phyloP scores from a whole-genome alignment of 208 protist genomes.

The Leptomonas seymouri region DNA sequence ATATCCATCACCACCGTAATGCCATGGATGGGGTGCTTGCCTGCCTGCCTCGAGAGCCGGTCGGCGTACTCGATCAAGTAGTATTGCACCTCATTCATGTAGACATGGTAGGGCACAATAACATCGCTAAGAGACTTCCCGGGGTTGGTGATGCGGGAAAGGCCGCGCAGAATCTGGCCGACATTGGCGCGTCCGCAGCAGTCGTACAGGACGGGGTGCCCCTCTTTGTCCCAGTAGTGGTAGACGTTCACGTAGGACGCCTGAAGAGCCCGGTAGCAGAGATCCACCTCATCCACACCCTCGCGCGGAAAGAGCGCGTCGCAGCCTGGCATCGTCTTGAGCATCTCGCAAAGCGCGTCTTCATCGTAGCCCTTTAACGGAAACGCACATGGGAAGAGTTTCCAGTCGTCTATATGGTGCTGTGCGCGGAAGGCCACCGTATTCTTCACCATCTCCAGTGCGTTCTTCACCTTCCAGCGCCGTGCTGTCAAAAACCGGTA shows the following conservation, averaged over 20 bases:
- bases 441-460: slow-evolving; percentile 54
- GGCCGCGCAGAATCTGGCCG: slow-evolving; percentile 39
- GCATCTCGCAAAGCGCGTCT: slow-evolving; percentile 31
- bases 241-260: slow-evolving; percentile 62
- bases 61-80: slow-evolving; percentile 61
- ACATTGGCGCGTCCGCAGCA: slow-evolving; percentile 52
- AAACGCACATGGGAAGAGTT: slow-evolving; percentile 69
- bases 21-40: slow-evolving; percentile 50
- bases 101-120: slow-evolving; percentile 67
- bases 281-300: slow-evolving; percentile 31
- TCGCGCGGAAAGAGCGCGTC: slow-evolving; percentile 18
- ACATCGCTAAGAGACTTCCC: slow-evolving; percentile 47
- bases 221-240: slow-evolving; percentile 78
- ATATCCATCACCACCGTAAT: slow-evolving; percentile 69
- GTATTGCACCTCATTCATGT: slow-evolving; percentile 82
- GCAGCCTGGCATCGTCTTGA: slow-evolving; percentile 33
- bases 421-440: slow-evolving; percentile 55
- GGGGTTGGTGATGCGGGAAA: slow-evolving; percentile 30
- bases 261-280: slow-evolving; percentile 50
- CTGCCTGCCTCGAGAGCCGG: slow-evolving; percentile 26
- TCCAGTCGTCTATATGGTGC: slow-evolving; percentile 46
- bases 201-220: slow-evolving; percentile 76
- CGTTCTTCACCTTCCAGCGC: slow-evolving; percentile 54
- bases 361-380: slow-evolving; percentile 53
- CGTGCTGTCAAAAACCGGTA: slow-evolving; percentile 75